Base-by-base conservation (phyloP, 2,329 filamentous ascomycete genomes). In the Neurospora crassa region DNA sequence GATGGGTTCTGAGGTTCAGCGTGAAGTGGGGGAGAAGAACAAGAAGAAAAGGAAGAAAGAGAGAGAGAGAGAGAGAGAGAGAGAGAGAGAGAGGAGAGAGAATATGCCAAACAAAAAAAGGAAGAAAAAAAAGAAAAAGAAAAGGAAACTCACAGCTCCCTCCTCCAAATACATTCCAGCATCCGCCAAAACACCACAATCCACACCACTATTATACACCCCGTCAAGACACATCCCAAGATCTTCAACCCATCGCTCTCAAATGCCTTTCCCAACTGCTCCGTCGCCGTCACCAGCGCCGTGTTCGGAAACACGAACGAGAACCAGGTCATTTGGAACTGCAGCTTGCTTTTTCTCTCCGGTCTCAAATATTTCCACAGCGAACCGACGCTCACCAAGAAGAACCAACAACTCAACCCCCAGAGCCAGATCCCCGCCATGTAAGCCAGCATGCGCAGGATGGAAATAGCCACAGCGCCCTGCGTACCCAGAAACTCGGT, bases 261-360 rank as follows among this genome's bases (percentile, higher is more conserved):
- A 67, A 92, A 87, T 0, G 89, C 88, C 11, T 85, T 83, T 0
- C 88, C 91, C 68, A 96, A 86, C 2, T 90, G 87, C 74, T 92
- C 89, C 0, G 92, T 96, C 0, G 92, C 91, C 0, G 90, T 92
- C n/a, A 86, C 87, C 72, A 93, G 81, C 0, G 91, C 91, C 0
- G 92, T 94, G 75, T 94, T 93, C 1, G 92, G 92, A 76, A 94
- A 94, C 5, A 94, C 86, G 79, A 94, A 95, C 3, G 89, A 92
- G 80, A 91, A 96, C 90, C 92, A 96, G 1, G 90, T 92, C 91
- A 96, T 94, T 20, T 91, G 90, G 77, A 94, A 96, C 4, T 89
- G 86, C 83, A 94, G 88, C 72, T 77, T 78, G 45, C 71, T 71
- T 70, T 84, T 86, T 45, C 86, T 85, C 12, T 86, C 82, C 2